Percentiles rank a stretch among this genome's conserved stretches.
Conservation (phyloP, 2,329 filamentous ascomycete species). For the Whalleya microplaca region DNA sequence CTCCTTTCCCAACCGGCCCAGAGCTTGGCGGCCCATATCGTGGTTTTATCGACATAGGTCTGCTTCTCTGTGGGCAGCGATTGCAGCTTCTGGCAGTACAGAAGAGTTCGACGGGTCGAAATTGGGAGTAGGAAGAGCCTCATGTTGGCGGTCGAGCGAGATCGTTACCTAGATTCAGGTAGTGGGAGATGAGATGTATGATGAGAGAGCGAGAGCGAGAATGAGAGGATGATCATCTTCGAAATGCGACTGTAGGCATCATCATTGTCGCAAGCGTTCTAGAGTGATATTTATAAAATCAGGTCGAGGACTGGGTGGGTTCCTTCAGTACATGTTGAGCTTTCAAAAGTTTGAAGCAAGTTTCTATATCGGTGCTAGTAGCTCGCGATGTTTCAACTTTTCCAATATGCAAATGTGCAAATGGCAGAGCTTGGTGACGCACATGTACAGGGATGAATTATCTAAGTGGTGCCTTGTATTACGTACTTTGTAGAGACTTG, state of each 20-base stretch:
- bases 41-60: constrained; percentile 69
- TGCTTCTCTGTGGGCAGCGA: constrained; percentile 55
- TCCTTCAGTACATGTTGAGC: background rate
- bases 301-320: constrained; percentile 17
- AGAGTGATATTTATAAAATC: constrained; percentile 5
- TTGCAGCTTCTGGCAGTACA: constrained; percentile 84
- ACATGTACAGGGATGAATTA: background rate
- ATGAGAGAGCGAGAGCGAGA: background rate
- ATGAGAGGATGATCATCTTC: constrained; percentile 1
- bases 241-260: constrained; percentile 2
- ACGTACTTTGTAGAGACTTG: too few relatives aligned
- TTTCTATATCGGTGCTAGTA: background rate
- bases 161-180: constrained; percentile 1
- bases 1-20: constrained; percentile 90
- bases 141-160: constrained; percentile 57
- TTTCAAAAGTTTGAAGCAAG: background rate
- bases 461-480: background rate
- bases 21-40: constrained; percentile 70
- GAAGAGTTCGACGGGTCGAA: constrained; percentile 84
- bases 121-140: constrained; percentile 92
- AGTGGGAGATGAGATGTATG: background rate
- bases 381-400: background rate
- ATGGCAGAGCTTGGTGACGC: background rate
- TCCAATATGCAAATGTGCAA: too few relatives aligned
- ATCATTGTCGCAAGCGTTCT: constrained; percentile 3